phyloP scores from a whole-genome alignment of 2,329 filamentous ascomycete genomes.

The Ceratocystis albifundus region DNA sequence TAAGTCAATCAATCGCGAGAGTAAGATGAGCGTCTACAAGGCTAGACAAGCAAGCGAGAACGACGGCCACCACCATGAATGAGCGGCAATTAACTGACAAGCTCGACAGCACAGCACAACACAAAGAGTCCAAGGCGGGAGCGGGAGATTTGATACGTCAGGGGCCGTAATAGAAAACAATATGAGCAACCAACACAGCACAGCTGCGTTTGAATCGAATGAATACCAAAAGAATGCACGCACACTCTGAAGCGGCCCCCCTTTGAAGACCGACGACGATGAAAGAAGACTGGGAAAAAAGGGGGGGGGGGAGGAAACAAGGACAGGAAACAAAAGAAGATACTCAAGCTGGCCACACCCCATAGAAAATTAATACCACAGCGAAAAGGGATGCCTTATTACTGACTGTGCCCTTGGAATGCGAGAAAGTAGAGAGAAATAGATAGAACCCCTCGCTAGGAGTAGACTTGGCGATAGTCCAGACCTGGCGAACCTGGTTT shows the following conservation, averaged over 20 bases:
- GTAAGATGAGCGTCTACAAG: constrained; percentile 3
- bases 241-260: background rate
- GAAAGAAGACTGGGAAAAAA: background rate
- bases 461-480: constrained; percentile 6
- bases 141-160: background rate
- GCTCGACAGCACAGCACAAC: background rate
- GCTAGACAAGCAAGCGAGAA: constrained; percentile 5
- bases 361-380: background rate
- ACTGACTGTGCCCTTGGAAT: background rate
- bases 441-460: background rate
- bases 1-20: background rate
- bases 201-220: background rate
- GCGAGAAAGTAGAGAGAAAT: background rate
- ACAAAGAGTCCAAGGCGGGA: background rate
- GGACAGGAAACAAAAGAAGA: background rate
- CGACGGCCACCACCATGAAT: background rate
- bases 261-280: background rate
- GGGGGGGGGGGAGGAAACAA: background rate
- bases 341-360: background rate
- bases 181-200: constrained; percentile 6
- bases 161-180: constrained; percentile 1
- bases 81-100: background rate
- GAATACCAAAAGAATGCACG: background rate
- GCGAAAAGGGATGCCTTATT: constrained; percentile 8
- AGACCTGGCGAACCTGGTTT: background rate